Base-by-base conservation (phyloP, 495 filamentous ascomycete genomes). In the Tuber aestivum region DNA sequence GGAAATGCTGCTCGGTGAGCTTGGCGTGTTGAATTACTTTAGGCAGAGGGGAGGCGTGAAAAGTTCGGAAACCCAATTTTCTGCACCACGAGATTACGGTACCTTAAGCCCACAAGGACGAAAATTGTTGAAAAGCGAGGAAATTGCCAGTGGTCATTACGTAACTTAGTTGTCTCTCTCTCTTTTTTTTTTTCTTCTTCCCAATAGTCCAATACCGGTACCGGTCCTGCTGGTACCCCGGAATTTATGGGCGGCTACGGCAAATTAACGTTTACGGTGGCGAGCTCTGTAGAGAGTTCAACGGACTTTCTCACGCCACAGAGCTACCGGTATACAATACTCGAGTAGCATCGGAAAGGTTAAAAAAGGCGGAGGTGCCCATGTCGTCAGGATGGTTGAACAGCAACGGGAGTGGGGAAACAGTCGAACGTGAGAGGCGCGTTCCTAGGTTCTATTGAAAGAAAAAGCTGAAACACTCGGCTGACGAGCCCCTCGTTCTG, bases 291-390 rank as follows among this genome's bases (percentile, higher is more conserved):
- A 90, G 89, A 69, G 89, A 92, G 83, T 92, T 91, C 84, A 91
- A 91, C 77, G 86, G 88, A 41, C 85, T 91, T 71, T 89, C 18
- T 45, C 42, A 16, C 92, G 50, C 92, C 92, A 92, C 82, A 92
- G 92, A 90, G 85, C 86, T 12, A 83, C 89, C 0, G 78, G n/a
- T n/a, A n/a, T n/a, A n/a, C n/a, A 83, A 7, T 90, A 91, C 7
- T 40, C n/a, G n/a, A n/a, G n/a, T 40, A 76, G 85, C 92, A 44
- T 84, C 89, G 73, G 85, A 86, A 35, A 92, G 90, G 90, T 85
- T 92, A 45, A 3, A 40, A 40, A 84, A 87, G 72, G 82, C 86
- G 48, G 86, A 87, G 23, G 82, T 86, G 32, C 91, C 89, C 5
- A 83, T 85, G 44, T 84, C 80, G 14, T 86, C 89, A 0, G 91